Base-by-base conservation (phyloP, 2,329 filamentous ascomycete species). In the Fonsecaea monophora region DNA sequence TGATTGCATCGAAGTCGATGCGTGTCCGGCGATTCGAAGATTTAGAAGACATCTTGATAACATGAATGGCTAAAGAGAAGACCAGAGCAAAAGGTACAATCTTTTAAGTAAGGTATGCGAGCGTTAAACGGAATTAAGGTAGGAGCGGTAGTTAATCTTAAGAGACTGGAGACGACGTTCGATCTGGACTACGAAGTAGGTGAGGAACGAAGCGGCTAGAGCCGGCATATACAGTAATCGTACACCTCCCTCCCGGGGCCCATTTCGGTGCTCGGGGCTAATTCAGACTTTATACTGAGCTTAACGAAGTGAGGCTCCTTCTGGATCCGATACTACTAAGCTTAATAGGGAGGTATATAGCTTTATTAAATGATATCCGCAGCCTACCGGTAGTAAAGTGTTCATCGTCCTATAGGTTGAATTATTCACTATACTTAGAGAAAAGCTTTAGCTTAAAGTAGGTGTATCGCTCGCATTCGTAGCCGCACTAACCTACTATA, bases 181-280 rank as follows among this genome's bases (percentile, higher is more conserved):
- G 50, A 54, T 21, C 32, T 54, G 5, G 50, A 54, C 50, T 54
- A 54, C 50, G 50, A 54, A 54, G 32, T 15, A 21, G 50, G 50
- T 54, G 50, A 54, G 50, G 50, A 54, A 54, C 50, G n/a, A 54
- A 54, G 50, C 50, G 50, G 15, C n/a, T n/a, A 54, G 50, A 54
- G n/a, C n/a, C n/a, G 50, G 50, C n/a, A 54, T 54, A n/a, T 54
- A n/a, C 15, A 54, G 50, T 15, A 21, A 54, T 54, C 50, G 50
- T n/a, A 54, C 15, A 21, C 50, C n/a, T 21, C 5, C 50, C 50
- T 21, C 50, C 50, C 13, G 13, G n/a, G 50, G 50, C 50, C 15
- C 6, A 54, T 54, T 42, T 15, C n/a, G 10, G 38, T 42, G 2
- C 38, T 42, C 12, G 38, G 38, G 38, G 38, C 38, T 15, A 13